A percentile compares a stretch with the other conserved stretches of the same genome.
Conservation (phyloP, 2,329 filamentous ascomycete genomes). For the Fulvia fulva region DNA sequence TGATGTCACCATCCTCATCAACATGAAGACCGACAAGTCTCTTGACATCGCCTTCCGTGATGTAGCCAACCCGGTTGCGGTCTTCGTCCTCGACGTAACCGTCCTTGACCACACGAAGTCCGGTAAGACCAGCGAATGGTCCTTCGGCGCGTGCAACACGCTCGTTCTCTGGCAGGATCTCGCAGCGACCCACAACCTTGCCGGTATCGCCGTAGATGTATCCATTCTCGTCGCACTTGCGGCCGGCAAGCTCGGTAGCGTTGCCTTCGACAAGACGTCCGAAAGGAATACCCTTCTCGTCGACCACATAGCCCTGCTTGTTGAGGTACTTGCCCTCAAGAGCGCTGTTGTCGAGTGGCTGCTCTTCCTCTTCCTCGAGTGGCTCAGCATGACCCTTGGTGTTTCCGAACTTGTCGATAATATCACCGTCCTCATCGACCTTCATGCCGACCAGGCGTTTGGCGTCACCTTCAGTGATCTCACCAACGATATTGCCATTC, state of each 20-base stretch:
- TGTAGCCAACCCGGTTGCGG: conserved; percentile 69
- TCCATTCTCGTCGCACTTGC: conserved; percentile 54
- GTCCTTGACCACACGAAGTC: conserved; percentile 64
- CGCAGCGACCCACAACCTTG: conserved; percentile 55
- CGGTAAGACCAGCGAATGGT: conserved; percentile 65
- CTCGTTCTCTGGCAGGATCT: conserved; percentile 56
- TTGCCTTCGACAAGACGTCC: conserved; percentile 56
- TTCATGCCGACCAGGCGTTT: conserved; percentile 68
- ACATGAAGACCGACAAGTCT: conserved; percentile 68
- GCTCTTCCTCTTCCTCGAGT: conserved; percentile 41
- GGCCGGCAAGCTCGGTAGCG: conserved; percentile 54
- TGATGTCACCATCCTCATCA: conserved; percentile 78
- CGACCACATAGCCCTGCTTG: conserved; percentile 58
- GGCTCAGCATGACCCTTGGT: conserved; percentile 56
- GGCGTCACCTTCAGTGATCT: conserved; percentile 65
- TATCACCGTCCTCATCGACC: conserved; percentile 79
- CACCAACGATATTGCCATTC: conserved; percentile 72
- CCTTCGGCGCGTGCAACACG: conserved; percentile 58
- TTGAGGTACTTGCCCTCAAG: conserved; percentile 54
- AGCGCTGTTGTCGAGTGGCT: conserved; percentile 48
- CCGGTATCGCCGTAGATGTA: conserved; percentile 55
- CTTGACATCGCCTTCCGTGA: conserved; percentile 68
- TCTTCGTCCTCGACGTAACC: conserved; percentile 73
- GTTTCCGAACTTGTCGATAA: conserved; percentile 69
- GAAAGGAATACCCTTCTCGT: conserved; percentile 51